Conservation (phyloP, 345 rosid species). For the Barbarea vulgaris region DNA sequence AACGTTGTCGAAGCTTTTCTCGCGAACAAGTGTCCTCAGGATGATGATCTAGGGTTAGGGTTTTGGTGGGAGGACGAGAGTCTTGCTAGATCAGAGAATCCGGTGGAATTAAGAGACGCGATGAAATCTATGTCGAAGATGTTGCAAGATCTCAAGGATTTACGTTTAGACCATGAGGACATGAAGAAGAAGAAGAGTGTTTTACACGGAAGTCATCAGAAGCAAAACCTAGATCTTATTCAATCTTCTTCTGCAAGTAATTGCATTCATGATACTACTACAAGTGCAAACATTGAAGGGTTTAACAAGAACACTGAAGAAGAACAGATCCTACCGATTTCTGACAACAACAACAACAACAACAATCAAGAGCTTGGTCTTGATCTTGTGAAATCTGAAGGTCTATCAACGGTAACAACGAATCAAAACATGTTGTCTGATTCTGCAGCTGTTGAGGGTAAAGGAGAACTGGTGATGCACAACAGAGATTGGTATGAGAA, state of each 20-base stretch:
- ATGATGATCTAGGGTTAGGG: not conserved
- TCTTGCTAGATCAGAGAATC: not conserved
- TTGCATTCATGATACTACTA: not conserved
- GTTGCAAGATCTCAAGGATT: not conserved
- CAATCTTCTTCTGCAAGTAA: not conserved
- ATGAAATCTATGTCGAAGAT: not conserved
- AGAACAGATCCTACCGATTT: not conserved
- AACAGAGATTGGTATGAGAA: not conserved
- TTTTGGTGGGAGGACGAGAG: slow-evolving; percentile 29
- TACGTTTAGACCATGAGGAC: not conserved
- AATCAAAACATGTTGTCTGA: not conserved
- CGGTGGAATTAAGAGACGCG: not conserved
- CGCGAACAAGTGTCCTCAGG: not conserved
- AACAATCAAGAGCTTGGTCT: not conserved
- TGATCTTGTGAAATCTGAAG: not conserved
- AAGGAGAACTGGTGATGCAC: not conserved
- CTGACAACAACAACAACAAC: not conserved
- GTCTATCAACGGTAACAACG: not conserved
- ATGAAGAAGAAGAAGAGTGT: slow-evolving; percentile 13
- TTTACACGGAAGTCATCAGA: not conserved
- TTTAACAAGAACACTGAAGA: not conserved
- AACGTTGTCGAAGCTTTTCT: slow-evolving; percentile 31
- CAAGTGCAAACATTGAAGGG: not conserved
- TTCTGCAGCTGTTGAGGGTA: not conserved
- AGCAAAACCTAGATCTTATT: not conserved